Conservation (phyloP, 2,329 filamentous ascomycete species). For the Monosporascus sp. region DNA sequence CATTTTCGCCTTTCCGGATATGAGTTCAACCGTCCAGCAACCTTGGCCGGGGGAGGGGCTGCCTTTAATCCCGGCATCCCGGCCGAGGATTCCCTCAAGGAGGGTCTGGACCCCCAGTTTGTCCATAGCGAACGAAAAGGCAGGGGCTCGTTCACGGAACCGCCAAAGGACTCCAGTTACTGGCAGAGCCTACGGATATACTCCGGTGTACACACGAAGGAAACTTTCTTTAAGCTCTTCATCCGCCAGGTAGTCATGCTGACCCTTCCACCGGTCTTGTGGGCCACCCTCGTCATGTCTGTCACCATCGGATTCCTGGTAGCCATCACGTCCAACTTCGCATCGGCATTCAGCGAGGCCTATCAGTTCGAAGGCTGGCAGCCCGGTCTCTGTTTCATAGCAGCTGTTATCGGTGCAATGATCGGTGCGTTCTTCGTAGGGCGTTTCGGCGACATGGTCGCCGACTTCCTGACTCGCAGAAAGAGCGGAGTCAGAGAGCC, state of each 20-base stretch:
- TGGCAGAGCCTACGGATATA: slow-evolving; percentile 35
- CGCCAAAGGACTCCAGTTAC: slow-evolving; percentile 25
- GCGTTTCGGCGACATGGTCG: slow-evolving; percentile 39
- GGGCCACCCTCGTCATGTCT: slow-evolving; percentile 49
- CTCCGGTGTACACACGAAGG: slow-evolving; percentile 36
- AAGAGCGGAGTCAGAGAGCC: slow-evolving; percentile 54
- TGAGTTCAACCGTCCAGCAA: too few species aligned
- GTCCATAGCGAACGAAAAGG: too few species aligned
- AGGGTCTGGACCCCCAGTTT: too few species aligned
- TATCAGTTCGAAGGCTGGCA: slow-evolving; percentile 42
- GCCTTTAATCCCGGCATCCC: too few species aligned
- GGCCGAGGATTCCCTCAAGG: too few species aligned
- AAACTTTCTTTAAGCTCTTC: slow-evolving; percentile 42
- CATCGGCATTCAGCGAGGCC: slow-evolving; percentile 34
- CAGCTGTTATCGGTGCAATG: slow-evolving; percentile 41
- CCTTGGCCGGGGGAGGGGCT: too few species aligned
- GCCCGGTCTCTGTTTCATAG: slow-evolving; percentile 46
- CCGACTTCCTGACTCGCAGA: slow-evolving; percentile 42
- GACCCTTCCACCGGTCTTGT: slow-evolving; percentile 46
- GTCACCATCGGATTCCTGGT: slow-evolving; percentile 52
- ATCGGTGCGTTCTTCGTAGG: slow-evolving; percentile 48
- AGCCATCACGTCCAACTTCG: slow-evolving; percentile 49
- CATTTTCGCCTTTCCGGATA: slow-evolving; percentile 37
- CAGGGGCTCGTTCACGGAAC: slow-evolving; percentile 1
- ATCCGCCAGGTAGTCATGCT: slow-evolving; percentile 46